Conservation (phyloP, 306 rosid genomes). For the Potentilla sterilis region DNA sequence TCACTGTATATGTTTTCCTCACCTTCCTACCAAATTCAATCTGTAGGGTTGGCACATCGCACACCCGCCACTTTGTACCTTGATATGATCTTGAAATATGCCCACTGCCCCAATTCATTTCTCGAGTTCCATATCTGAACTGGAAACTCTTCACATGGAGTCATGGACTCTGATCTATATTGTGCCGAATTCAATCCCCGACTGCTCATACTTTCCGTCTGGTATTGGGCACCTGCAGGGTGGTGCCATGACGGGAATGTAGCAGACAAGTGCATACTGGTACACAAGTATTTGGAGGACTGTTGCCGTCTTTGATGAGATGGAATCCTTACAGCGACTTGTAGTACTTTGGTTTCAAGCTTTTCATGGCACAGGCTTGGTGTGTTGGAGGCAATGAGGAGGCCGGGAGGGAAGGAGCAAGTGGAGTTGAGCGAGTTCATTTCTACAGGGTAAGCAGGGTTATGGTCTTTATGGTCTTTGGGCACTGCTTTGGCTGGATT, state of each 20-base stretch:
- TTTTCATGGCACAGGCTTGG: constrained; percentile 45
- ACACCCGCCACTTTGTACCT: constrained; percentile 18
- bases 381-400: constrained; percentile 50
- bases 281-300: constrained; percentile 12
- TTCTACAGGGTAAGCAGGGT: constrained; percentile 56
- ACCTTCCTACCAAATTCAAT: not conserved
- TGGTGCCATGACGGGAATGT: constrained; percentile 21
- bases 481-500: constrained; percentile 62
- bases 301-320: constrained; percentile 37
- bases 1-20: not conserved
- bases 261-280: constrained; percentile 40
- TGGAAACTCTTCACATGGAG: constrained; percentile 25
- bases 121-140: constrained; percentile 40
- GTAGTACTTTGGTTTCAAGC: constrained; percentile 36
- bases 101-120: not conserved
- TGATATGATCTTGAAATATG: not conserved
- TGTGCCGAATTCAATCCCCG: constrained; percentile 27
- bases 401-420: constrained; percentile 27
- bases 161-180: constrained; percentile 35
- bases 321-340: not conserved
- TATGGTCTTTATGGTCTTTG: constrained; percentile 63
- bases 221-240: constrained; percentile 44
- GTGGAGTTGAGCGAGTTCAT: constrained; percentile 46
- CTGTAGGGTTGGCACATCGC: constrained; percentile 7
- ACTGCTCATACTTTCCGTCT: constrained; percentile 47